Conservation (phyloP, 2,329 filamentous ascomycete species). For the Venturia carpophila region DNA sequence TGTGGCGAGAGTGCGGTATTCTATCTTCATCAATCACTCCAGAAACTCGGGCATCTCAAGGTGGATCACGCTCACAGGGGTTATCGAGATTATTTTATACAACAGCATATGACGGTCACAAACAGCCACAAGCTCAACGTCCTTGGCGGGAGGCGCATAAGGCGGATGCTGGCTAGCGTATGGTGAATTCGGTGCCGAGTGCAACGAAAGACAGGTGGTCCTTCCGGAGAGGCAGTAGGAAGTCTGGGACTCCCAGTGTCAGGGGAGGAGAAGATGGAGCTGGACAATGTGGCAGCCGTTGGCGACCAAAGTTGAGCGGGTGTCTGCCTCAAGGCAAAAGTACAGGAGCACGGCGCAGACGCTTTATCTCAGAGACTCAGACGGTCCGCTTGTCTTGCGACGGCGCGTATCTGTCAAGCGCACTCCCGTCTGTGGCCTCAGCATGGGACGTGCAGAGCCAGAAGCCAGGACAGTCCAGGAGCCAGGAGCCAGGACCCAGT, state of each 20-base stretch:
- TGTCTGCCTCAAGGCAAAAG: too few species aligned
- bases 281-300: not conserved
- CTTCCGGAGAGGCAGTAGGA: too few species aligned
- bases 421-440: constrained; percentile 12
- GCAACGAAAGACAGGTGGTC: not conserved
- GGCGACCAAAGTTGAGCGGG: not conserved
- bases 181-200: not conserved
- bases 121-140: constrained; percentile 5
- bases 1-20: not conserved
- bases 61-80: constrained; percentile 1
- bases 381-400: not conserved
- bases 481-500: too few species aligned
- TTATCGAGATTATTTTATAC: not conserved
- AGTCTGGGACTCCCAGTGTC: not conserved
- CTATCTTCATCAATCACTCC: not conserved
- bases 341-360: too few species aligned
- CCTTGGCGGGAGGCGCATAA: constrained; percentile 6
- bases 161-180: constrained; percentile 3
- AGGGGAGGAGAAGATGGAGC: not conserved
- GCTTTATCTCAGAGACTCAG: too few species aligned
- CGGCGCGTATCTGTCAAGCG: not conserved
- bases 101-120: not conserved
- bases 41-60: not conserved
- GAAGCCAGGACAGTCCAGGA: too few species aligned
- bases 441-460: not conserved